Base-by-base conservation (phyloP, 495 filamentous ascomycete genomes). In the Zalerion maritima region DNA sequence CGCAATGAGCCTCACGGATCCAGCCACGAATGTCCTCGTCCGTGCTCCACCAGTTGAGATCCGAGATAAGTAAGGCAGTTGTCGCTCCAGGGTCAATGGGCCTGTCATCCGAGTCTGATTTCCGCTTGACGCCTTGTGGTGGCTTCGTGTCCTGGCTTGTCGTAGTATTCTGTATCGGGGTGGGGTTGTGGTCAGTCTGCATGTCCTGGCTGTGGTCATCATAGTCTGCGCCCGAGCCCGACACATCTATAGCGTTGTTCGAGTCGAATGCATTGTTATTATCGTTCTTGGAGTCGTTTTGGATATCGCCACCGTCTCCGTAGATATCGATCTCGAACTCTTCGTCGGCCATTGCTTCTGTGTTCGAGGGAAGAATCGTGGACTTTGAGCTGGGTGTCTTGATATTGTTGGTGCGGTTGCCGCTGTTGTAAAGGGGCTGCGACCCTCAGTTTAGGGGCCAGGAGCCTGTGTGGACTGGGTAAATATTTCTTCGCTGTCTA, bases 311-410 rank as follows among this genome's bases (percentile, higher is more conserved):
- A 32, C 76, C 74, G 49, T 94, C 80, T 38, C 83, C 87, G 52
- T 94, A 94, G 56, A 94, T 85, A 53, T 96, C 91, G 67, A 94
- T 92, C 51, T 96, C 89, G 66, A 94, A 96, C 46, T 92, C 85
- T 55, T 89, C 80, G 56, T 92, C 81, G 41, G 79, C 81, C 81
- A 87, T 87, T 35, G 43, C 68, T 58, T 41, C 25, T 31, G 31
- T 38, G 23, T 24, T 32, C 21, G 39, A 37, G 25, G 29, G 41
- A 41, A 43, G 47, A 34, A 48, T 38, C 45, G 38, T 41, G 45
- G 35, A 41, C 23, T 21, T 40, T 47, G 43, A 51, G 48, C 28
- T 36, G 22, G 25, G 30, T 32, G 36, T 40, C 33, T 39, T 47
- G 20, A 48, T 37, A 45, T 31, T 39, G 35, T 36, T 37, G 37